Percentiles rank a stretch among this genome's conserved stretches.
These are phyloP conservation scores for Diaporthe helianthi DNA, from an alignment of 2,329 filamentous ascomycete genomes.

Conservation along the genomic window DNA sequence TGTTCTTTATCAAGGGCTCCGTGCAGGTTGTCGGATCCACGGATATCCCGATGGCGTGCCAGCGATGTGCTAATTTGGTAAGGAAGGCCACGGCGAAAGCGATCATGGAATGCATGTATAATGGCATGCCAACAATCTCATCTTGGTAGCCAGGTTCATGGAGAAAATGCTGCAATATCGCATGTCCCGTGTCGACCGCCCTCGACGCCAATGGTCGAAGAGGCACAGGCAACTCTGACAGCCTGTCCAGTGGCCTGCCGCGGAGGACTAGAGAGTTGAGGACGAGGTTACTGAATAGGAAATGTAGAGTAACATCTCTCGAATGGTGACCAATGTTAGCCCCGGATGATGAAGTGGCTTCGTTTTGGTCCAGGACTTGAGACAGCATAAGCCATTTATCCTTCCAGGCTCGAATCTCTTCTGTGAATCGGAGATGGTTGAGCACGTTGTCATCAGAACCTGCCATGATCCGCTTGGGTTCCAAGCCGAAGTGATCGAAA, in stretches of 20 bases:
- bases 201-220: not conserved
- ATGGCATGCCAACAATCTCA: not conserved
- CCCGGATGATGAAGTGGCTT: not conserved
- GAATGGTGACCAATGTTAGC: not conserved
- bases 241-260: not conserved
- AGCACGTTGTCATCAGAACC: constrained; percentile 7
- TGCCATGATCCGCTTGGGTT: not conserved
- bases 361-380: not conserved
- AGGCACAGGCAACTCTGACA: not conserved
- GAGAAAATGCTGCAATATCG: constrained; percentile 3
- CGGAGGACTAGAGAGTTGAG: constrained; percentile 17
- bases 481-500: not conserved
- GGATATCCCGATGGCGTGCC: constrained; percentile 1
- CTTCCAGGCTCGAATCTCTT: constrained; percentile 5
- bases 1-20: not conserved
- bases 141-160: not conserved
- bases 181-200: not conserved
- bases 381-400: not conserved
- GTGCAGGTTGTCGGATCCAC: not conserved
- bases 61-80: not conserved
- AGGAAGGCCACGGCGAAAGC: constrained; percentile 5
- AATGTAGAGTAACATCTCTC: not conserved
- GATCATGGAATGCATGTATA: constrained; percentile 14
- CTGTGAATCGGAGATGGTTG: constrained; percentile 6
- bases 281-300: constrained; percentile 13